Conservation (phyloP, 148 eudicot species). For the Heliamphora exappendiculata region DNA sequence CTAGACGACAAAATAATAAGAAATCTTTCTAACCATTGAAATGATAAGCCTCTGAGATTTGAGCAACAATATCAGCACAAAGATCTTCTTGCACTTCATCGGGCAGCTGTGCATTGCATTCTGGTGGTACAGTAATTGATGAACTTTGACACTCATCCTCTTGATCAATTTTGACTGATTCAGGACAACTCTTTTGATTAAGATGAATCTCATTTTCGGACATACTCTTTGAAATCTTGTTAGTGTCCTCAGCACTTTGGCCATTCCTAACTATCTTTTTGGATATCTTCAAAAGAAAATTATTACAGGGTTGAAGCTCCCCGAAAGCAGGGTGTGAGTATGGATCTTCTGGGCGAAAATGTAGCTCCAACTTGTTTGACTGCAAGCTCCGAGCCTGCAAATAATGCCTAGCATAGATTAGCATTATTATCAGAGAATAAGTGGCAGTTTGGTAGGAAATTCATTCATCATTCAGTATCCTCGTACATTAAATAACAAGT, state of each 20-base stretch:
- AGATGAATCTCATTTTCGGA: conserved; percentile 18
- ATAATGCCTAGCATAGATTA: conserved; percentile 8
- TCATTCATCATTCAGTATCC: background rate
- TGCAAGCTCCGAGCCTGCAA: conserved; percentile 58
- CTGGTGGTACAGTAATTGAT: conserved; percentile 16
- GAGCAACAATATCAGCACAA: conserved; percentile 68
- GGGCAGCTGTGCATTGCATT: conserved; percentile 15
- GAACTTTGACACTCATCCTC: conserved; percentile 21
- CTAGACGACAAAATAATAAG: background rate
- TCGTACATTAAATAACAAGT: background rate
- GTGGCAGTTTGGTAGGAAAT: background rate
- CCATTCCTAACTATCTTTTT: conserved; percentile 26
- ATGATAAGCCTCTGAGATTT: conserved; percentile 62
- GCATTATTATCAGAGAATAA: background rate
- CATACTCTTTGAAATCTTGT: conserved; percentile 12
- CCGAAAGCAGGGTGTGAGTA: conserved; percentile 84
- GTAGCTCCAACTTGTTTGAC: conserved; percentile 71
- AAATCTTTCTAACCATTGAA: conserved; percentile 56
- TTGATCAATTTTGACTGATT: conserved; percentile 9
- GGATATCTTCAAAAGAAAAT: conserved; percentile 65
- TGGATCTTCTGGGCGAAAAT: conserved; percentile 92
- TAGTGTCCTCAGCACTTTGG: conserved; percentile 19
- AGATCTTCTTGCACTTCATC: conserved; percentile 27
- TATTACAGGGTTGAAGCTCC: conserved; percentile 49
- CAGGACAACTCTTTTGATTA: conserved; percentile 5